phyloP scores from a whole-genome alignment of 257 asterid species.

The Solanum piurae region DNA sequence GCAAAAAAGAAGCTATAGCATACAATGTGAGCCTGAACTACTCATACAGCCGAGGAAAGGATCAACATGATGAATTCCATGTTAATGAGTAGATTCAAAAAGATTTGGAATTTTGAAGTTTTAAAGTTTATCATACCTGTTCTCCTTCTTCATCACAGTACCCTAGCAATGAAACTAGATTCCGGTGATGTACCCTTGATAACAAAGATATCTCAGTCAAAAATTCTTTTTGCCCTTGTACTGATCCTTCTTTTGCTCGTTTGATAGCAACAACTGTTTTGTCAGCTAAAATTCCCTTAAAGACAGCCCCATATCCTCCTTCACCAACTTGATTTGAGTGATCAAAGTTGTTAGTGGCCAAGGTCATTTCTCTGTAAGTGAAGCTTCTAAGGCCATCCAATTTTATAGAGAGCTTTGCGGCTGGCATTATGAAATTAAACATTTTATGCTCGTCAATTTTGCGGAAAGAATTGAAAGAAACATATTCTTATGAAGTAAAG shows the following conservation, averaged over 20 bases:
- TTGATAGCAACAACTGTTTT: conserved; percentile 26
- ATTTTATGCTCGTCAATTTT: background rate
- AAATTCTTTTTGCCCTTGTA: conserved; percentile 39
- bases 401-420: conserved; percentile 22
- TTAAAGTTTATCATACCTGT: conserved; percentile 37
- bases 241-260: conserved; percentile 35
- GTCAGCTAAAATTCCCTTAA: conserved; percentile 23
- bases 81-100: background rate
- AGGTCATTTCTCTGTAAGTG: conserved; percentile 20
- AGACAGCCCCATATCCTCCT: conserved; percentile 42
- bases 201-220: conserved; percentile 32
- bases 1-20: background rate
- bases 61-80: background rate
- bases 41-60: background rate
- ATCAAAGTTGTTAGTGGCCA: conserved; percentile 24
- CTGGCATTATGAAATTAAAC: conserved; percentile 12
- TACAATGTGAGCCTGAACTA: background rate
- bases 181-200: conserved; percentile 38
- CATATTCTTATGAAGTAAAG: background rate
- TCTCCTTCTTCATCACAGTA: conserved; percentile 81
- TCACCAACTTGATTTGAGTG: conserved; percentile 23
- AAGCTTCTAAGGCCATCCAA: conserved; percentile 31
- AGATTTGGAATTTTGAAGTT: background rate
- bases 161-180: conserved; percentile 39
- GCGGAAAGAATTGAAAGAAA: background rate